phyloP scores from a whole-genome alignment of 148 eudicot species.

The Fagopyrum tataricum region DNA sequence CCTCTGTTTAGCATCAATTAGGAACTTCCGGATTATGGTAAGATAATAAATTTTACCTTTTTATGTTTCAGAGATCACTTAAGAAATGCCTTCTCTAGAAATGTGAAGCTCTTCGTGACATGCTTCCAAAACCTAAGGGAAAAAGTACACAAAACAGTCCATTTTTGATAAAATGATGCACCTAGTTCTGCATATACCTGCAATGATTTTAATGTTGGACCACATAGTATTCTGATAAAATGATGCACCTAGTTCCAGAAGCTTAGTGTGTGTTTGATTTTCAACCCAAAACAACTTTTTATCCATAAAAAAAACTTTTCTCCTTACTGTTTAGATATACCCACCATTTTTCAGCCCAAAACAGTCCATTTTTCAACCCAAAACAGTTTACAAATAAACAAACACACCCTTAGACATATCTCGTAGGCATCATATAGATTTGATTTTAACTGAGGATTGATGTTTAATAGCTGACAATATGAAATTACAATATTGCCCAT shows the following conservation, averaged over 20 bases:
- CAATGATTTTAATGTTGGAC: not conserved
- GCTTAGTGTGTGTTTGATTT: not conserved
- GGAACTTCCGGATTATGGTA: not conserved
- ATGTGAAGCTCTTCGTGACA: not conserved
- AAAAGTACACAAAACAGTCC: not conserved
- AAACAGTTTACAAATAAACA: not conserved
- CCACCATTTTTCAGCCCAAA: too few relatives aligned
- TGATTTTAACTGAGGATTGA: constrained; percentile 3
- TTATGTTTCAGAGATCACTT: not conserved
- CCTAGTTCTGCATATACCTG: too few relatives aligned
- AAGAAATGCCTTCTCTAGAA: not conserved
- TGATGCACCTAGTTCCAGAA: constrained; percentile 3
- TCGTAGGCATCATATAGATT: not conserved
- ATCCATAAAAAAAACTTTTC: too few relatives aligned
- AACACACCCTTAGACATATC: not conserved
- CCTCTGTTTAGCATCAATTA: not conserved
- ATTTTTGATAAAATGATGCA: too few relatives aligned
- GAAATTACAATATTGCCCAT: not conserved
- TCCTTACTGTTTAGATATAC: too few relatives aligned
- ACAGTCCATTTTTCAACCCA: too few relatives aligned
- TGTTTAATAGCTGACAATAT: not conserved
- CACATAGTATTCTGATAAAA: not conserved
- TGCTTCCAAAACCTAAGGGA: not conserved
- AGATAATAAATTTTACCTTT: not conserved
- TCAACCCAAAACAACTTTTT: too few relatives aligned